Evolutionary conservation across 345 rosid species (phyloP).

Genomic region (Boechera divaricarpa): DNA sequence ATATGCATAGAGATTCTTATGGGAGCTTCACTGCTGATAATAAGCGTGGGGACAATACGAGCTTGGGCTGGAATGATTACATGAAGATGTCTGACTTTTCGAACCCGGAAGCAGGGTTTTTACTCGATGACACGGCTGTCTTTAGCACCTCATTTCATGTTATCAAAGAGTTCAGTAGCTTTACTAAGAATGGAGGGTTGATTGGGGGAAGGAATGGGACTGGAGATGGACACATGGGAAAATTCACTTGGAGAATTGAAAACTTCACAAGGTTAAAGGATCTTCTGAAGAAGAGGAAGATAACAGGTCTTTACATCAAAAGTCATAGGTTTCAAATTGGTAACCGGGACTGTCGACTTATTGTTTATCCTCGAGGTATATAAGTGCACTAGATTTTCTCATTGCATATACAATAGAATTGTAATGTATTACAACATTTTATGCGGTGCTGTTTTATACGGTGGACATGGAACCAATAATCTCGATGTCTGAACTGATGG

Average conservation of each 20-base stretch:
- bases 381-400: conserved; percentile 21
- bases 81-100: conserved; percentile 94
- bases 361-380: conserved; percentile 99
- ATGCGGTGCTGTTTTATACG: conserved; percentile 18
- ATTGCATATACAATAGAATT: neutral
- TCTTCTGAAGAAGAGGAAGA: conserved; percentile 95
- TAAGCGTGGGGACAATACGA: conserved; percentile 93
- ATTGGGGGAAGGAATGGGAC: conserved; percentile 43
- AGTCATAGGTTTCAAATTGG: conserved; percentile 99
- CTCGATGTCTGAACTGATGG: conserved; percentile 49
- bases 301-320: conserved; percentile 95
- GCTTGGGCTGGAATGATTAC: conserved; percentile 97
- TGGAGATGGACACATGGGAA: conserved; percentile 90
- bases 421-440: neutral
- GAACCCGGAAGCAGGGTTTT: conserved; percentile 71
- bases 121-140: conserved; percentile 85
- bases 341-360: conserved; percentile 95
- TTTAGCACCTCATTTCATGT: conserved; percentile 95
- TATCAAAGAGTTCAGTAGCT: conserved; percentile 82
- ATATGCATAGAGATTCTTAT: conserved; percentile 90
- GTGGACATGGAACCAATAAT: conserved; percentile 14
- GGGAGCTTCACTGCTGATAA: conserved; percentile 95
- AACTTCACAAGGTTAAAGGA: conserved; percentile 93
- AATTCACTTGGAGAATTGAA: conserved; percentile 89
- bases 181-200: conserved; percentile 65